Percentiles rank a stretch among this genome's conserved stretches.
Conservation (phyloP, 805 yeast species). For the Kodamaea kakaduensis region DNA sequence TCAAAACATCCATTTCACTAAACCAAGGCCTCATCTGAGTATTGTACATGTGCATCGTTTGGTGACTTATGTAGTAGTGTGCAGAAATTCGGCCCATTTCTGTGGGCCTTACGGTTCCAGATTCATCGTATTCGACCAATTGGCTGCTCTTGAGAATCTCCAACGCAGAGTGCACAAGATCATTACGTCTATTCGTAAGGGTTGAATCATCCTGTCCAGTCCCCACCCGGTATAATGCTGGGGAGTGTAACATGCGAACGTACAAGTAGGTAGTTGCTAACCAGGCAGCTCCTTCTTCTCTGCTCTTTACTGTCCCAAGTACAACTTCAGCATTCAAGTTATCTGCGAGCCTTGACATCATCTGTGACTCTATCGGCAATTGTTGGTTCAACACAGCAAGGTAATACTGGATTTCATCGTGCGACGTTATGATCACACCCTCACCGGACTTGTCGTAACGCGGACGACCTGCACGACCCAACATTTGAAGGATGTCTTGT, state of each 20-base stretch:
- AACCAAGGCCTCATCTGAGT: constrained; percentile 59
- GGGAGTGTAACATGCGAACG: constrained; percentile 72
- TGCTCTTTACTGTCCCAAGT: constrained; percentile 55
- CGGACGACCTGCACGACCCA: constrained; percentile 98
- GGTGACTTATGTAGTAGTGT: constrained; percentile 73
- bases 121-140: constrained; percentile 56
- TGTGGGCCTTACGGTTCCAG: constrained; percentile 42
- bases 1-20: constrained; percentile 67
- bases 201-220: constrained; percentile 42
- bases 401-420: constrained; percentile 81
- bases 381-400: constrained; percentile 89
- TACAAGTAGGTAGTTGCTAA: constrained; percentile 72
- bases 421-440: constrained; percentile 88
- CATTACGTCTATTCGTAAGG: constrained; percentile 53
- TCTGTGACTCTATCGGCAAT: constrained; percentile 86
- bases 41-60: constrained; percentile 67
- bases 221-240: constrained; percentile 72
- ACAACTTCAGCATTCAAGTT: constrained; percentile 84
- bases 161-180: constrained; percentile 76
- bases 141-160: constrained; percentile 50
- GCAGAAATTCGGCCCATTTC: constrained; percentile 84
- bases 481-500: constrained; percentile 92
- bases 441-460: constrained; percentile 89
- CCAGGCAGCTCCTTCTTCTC: constrained; percentile 78
- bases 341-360: constrained; percentile 68